phyloP scores from a whole-genome alignment of 108 stramenopile species.

The Nitzschia palea region DNA sequence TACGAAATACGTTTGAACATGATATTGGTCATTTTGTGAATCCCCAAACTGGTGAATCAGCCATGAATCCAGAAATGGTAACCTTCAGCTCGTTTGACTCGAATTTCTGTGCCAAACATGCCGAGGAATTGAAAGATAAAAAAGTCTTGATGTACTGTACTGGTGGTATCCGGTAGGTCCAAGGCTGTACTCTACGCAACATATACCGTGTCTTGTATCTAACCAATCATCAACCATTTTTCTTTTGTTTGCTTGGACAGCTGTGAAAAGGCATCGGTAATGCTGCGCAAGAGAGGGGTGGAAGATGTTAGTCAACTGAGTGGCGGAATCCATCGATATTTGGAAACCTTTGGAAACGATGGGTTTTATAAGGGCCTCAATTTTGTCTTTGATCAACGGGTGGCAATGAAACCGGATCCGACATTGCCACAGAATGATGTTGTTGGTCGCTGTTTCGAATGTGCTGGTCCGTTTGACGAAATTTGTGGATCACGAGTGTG shows the following conservation, averaged over 20 bases:
- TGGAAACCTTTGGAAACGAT: slow-evolving; percentile 77
- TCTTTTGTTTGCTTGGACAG: slow-evolving; percentile 2
- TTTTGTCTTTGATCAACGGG: slow-evolving; percentile 92
- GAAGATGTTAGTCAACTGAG: slow-evolving; percentile 79
- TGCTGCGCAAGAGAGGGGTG: slow-evolving; percentile 67
- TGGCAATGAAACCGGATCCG: slow-evolving; percentile 55
- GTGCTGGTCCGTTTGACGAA: slow-evolving; percentile 53
- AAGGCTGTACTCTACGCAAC: neutral
- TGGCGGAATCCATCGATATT: slow-evolving; percentile 94
- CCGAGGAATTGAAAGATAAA: slow-evolving; percentile 64
- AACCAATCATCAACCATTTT: too few species aligned
- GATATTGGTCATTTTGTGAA: slow-evolving; percentile 79
- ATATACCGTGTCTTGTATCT: neutral
- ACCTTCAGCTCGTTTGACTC: slow-evolving; percentile 75
- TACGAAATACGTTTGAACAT: slow-evolving; percentile 87
- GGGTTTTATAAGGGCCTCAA: slow-evolving; percentile 90
- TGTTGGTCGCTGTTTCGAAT: slow-evolving; percentile 65
- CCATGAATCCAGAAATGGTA: slow-evolving; percentile 74
- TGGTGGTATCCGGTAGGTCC: slow-evolving; percentile 59
- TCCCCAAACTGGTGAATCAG: slow-evolving; percentile 31
- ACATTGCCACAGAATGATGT: slow-evolving; percentile 13
- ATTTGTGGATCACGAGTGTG: slow-evolving; percentile 68
- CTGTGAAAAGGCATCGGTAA: slow-evolving; percentile 75
- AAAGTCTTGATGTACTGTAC: slow-evolving; percentile 96
- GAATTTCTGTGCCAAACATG: slow-evolving; percentile 58